phyloP scores from a whole-genome alignment of 768 basidiomycete species.

The Galerina sulciceps region DNA sequence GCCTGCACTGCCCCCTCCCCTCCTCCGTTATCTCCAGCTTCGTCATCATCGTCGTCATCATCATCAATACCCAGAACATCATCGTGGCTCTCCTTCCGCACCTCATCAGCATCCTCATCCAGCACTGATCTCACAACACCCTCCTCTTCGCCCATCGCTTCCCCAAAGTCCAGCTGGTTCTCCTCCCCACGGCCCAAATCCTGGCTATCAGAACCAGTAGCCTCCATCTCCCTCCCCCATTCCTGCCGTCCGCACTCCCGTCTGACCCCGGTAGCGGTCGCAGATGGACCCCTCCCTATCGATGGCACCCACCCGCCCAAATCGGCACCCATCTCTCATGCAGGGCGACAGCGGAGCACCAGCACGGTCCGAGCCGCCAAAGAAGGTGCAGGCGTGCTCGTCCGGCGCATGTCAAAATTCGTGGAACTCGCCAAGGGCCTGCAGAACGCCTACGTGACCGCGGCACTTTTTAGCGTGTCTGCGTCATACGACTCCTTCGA shows the following conservation, averaged over 20 bases:
- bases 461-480: constrained; percentile 50
- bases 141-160: constrained; percentile 35
- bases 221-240: constrained; percentile 26
- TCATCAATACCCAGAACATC: constrained; percentile 28
- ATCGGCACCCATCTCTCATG: constrained; percentile 21
- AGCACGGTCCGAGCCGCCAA: constrained; percentile 22
- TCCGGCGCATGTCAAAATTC: constrained; percentile 38
- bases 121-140: constrained; percentile 41
- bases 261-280: constrained; percentile 35
- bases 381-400: constrained; percentile 23
- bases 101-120: constrained; percentile 30
- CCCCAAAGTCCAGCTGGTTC: constrained; percentile 32
- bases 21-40: constrained; percentile 27
- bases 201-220: constrained; percentile 14
- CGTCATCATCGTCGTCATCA: constrained; percentile 25
- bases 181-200: constrained; percentile 24
- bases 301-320: constrained; percentile 12
- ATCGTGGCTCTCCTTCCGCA: constrained; percentile 33
- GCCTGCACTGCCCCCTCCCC: constrained; percentile 21
- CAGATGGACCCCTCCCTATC: constrained; percentile 37
- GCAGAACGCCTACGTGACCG: constrained; percentile 60
- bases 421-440: constrained; percentile 58
- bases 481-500: constrained; percentile 31
- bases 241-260: constrained; percentile 41
- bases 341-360: constrained; percentile 24